Conservation (phyloP, 225 moss, liverwort and hornwort species). For the Ulota crispa region DNA sequence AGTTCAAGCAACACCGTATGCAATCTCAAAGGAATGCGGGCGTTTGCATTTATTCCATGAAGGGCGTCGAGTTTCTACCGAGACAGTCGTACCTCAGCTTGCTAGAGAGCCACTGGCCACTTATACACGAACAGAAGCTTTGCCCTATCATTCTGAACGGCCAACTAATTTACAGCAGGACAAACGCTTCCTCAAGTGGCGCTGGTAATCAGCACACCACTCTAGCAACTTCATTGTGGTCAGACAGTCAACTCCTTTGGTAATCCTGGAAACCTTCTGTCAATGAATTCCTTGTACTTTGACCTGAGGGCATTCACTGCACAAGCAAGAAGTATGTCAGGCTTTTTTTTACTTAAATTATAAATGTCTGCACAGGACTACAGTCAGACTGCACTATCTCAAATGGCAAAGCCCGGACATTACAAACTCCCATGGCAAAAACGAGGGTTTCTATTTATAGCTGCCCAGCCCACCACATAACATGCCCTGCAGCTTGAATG, state of each 20-base stretch:
- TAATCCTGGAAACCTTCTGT: constrained; percentile 54
- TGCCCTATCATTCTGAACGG: constrained; percentile 15
- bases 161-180: constrained; percentile 34
- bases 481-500: neutral
- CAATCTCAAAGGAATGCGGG: neutral
- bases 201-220: constrained; percentile 33
- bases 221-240: constrained; percentile 30
- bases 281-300: constrained; percentile 57
- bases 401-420: neutral
- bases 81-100: constrained; percentile 25
- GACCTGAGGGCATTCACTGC: constrained; percentile 63
- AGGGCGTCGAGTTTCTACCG: constrained; percentile 16
- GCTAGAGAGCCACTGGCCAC: constrained; percentile 21
- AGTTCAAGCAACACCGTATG: neutral
- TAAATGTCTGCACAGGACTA: neutral
- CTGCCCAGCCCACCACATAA: neutral
- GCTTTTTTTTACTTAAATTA: neutral
- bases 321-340: constrained; percentile 11
- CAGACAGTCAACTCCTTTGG: constrained; percentile 56
- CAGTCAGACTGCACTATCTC: neutral
- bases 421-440: neutral
- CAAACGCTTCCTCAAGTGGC: constrained; percentile 17
- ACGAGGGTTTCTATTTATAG: neutral
- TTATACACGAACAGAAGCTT: constrained; percentile 10
- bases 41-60: constrained; percentile 32